These are phyloP conservation scores for Gnaphalium uliginosum DNA, from an alignment of 129 eudicot genomes.

Conservation along the genomic window DNA sequence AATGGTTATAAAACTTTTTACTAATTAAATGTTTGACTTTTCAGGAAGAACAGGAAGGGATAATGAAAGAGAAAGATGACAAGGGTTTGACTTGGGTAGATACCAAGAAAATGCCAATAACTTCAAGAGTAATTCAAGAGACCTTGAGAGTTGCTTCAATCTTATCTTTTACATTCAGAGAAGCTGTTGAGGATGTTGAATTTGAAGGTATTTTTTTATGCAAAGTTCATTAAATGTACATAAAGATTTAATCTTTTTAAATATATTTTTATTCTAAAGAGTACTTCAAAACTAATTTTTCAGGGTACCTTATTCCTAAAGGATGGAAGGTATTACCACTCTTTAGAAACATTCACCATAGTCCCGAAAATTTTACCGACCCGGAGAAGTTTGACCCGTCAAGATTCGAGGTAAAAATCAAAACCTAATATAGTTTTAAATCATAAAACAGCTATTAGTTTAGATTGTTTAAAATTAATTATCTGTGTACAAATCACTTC, in stretches of 20 bases:
- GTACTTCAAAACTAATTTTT: background rate
- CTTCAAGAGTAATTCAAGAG: constrained; percentile 92
- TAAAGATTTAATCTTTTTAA: background rate
- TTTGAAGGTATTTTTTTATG: constrained; percentile 56
- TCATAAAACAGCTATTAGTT: background rate
- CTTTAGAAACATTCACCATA: constrained; percentile 94
- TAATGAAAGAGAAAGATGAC: constrained; percentile 59
- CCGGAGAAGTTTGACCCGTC: constrained; percentile 98
- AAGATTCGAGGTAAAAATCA: constrained; percentile 87
- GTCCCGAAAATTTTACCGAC: constrained; percentile 71
- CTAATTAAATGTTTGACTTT: constrained; percentile 30
- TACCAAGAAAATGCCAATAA: constrained; percentile 85
- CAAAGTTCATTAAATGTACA: background rate
- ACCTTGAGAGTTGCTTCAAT: constrained; percentile 98
- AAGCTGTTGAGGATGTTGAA: constrained; percentile 99
- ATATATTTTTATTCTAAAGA: background rate
- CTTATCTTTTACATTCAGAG: constrained; percentile 91
- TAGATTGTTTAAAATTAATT: background rate
- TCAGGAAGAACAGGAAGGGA: constrained; percentile 90
- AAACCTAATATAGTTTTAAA: background rate
- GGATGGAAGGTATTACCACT: constrained; percentile 99
- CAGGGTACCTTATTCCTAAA: constrained; percentile 95
- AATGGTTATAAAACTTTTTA: constrained; percentile 1
- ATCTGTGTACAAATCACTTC: too few species aligned
- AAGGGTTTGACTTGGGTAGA: constrained; percentile 70